phyloP scores from a whole-genome alignment of 495 filamentous ascomycete species.

The Xylaria acuta region DNA sequence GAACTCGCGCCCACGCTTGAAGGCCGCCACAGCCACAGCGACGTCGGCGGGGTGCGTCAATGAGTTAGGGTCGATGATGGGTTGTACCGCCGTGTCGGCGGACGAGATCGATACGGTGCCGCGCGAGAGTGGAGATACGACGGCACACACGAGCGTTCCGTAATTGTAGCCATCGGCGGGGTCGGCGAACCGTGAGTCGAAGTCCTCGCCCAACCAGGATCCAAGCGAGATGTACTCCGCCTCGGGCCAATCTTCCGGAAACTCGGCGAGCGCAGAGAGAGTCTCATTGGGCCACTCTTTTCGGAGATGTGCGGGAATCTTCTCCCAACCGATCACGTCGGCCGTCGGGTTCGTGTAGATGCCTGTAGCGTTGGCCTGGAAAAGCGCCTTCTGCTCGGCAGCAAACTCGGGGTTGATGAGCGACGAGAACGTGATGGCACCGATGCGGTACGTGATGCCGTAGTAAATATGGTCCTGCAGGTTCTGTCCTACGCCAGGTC shows the following conservation, averaged over 20 bases:
- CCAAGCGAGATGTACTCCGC: constrained; percentile 55
- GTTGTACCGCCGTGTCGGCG: constrained; percentile 49
- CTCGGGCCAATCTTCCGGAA: constrained; percentile 64
- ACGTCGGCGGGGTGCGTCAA: constrained; percentile 58
- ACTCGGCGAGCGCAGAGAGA: constrained; percentile 43
- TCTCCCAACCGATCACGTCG: constrained; percentile 59
- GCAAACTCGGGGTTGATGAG: constrained; percentile 45
- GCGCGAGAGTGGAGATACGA: constrained; percentile 55
- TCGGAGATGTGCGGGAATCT: constrained; percentile 36
- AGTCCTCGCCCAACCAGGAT: constrained; percentile 52
- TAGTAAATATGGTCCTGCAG: constrained; percentile 54
- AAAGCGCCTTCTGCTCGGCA: constrained; percentile 32
- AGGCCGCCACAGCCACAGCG: constrained; percentile 61
- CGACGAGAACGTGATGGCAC: constrained; percentile 48
- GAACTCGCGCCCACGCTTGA: constrained; percentile 57
- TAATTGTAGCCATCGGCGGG: constrained; percentile 36
- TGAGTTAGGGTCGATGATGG: constrained; percentile 62
- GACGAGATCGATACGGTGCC: constrained; percentile 61
- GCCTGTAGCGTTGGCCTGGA: constrained; percentile 41
- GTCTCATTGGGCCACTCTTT: constrained; percentile 33
- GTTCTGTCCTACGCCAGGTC: constrained; percentile 61
- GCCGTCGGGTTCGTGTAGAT: constrained; percentile 50
- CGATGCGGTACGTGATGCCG: constrained; percentile 46
- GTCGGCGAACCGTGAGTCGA: constrained; percentile 36
- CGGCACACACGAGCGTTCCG: constrained; percentile 42